Evolutionary conservation across 1,284 basidiomycete species (phyloP).

Genomic region (Ceratobasidium sp.): DNA sequence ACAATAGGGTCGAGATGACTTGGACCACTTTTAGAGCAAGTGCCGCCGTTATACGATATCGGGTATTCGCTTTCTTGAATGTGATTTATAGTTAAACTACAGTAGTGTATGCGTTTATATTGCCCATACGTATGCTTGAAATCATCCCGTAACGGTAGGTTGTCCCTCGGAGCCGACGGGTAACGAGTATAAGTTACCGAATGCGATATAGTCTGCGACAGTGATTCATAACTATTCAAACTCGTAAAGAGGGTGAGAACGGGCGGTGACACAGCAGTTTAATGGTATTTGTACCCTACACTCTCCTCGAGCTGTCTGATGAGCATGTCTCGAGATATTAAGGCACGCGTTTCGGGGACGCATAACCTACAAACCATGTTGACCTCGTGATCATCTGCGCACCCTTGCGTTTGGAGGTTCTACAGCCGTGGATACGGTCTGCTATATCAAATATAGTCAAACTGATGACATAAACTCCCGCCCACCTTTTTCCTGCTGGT

Average conservation of each 20-base stretch:
- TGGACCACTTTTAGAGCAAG: neutral
- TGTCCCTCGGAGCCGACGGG: no score
- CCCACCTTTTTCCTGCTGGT: neutral
- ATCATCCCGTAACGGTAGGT: no score
- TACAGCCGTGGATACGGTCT: no score
- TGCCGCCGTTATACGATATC: constrained; percentile 1
- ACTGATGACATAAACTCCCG: neutral
- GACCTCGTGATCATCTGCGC: neutral
- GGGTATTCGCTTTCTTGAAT: neutral
- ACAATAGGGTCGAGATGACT: no score
- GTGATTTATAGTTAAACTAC: neutral
- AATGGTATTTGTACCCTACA: neutral
- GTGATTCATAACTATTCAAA: neutral
- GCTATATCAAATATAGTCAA: neutral
- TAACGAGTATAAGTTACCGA: no score
- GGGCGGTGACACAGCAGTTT: neutral
- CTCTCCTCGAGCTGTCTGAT: neutral
- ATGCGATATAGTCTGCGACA: no score
- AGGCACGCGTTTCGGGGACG: no score
- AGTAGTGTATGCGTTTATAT: neutral
- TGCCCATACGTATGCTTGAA: neutral
- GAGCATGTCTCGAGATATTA: neutral
- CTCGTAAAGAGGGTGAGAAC: neutral
- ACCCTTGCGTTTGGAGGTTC: neutral
- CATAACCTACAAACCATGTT: no score